Conservation (phyloP, 208 protist genomes). For the Crithidia thermophila region DNA sequence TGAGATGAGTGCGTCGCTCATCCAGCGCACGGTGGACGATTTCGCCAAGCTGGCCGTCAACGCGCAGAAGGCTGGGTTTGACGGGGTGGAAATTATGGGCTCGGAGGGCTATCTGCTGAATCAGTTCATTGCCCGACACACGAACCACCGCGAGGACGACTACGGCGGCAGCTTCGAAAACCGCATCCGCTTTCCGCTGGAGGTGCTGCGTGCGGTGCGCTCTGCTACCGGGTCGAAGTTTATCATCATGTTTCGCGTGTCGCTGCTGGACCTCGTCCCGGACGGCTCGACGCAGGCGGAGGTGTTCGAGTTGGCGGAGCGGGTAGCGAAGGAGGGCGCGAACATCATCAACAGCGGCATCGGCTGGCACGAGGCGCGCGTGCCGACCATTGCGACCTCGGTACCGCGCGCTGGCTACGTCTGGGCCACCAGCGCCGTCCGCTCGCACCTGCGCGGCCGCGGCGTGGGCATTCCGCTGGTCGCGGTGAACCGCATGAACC, state of each 20-base stretch:
- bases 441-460: slow-evolving; percentile 39
- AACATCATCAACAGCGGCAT: slow-evolving; percentile 95
- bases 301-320: slow-evolving; percentile 78
- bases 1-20: slow-evolving; percentile 58
- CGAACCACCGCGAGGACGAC: slow-evolving; percentile 90
- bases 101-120: slow-evolving; percentile 95
- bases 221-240: slow-evolving; percentile 67
- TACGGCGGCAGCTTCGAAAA: slow-evolving; percentile 83
- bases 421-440: slow-evolving; percentile 69
- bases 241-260: slow-evolving; percentile 91
- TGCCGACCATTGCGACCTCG: slow-evolving; percentile 92
- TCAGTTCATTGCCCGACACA: slow-evolving; percentile 88
- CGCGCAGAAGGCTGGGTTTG: slow-evolving; percentile 93
- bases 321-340: slow-evolving; percentile 64
- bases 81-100: slow-evolving; percentile 95
- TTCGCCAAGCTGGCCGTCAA: slow-evolving; percentile 79
- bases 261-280: slow-evolving; percentile 92
- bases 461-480: slow-evolving; percentile 81
- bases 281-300: slow-evolving; percentile 87
- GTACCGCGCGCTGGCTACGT: slow-evolving; percentile 90
- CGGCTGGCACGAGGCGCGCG: slow-evolving; percentile 94
- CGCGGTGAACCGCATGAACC: slow-evolving; percentile 94
- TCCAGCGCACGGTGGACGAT: slow-evolving; percentile 86
- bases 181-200: slow-evolving; percentile 82
- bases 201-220: slow-evolving; percentile 80